phyloP scores from a whole-genome alignment of 805 yeast genomes.

The Lipomyces sp. region DNA sequence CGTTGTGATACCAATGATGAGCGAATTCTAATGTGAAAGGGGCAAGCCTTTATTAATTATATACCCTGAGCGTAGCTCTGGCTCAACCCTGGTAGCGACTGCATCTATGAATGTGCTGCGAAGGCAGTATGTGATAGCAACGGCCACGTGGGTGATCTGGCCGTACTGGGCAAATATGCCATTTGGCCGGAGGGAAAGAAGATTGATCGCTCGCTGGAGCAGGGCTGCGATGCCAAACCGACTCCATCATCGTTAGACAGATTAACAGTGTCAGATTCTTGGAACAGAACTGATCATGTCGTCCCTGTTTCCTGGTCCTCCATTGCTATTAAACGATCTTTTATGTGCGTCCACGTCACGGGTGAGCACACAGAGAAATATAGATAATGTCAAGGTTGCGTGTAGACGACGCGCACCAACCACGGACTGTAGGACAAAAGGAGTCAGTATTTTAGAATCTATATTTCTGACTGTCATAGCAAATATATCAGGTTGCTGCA shows the following conservation, averaged over 20 bases:
- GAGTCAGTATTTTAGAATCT: no score
- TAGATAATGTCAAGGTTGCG: no score
- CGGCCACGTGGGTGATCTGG: not conserved
- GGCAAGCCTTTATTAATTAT: no score
- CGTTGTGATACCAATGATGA: no score
- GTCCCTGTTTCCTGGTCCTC: no score
- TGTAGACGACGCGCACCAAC: not conserved
- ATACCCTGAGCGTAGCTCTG: no score
- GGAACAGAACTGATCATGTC: not conserved
- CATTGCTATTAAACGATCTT: no score
- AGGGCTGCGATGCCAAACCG: not conserved
- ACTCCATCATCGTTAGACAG: not conserved
- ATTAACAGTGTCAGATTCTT: not conserved
- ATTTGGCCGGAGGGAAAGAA: not conserved
- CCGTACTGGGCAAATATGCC: not conserved
- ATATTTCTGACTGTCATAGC: not conserved
- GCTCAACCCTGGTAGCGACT: no score
- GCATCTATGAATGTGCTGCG: no score
- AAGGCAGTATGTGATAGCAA: not conserved
- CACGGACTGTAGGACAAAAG: not conserved
- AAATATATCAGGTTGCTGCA: not conserved
- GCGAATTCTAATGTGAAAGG: no score
- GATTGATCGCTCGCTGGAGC: not conserved
- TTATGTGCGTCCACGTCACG: no score
- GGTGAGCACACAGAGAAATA: no score